Percentiles rank a stretch among this genome's conserved stretches.
These are phyloP conservation scores for Thielaviopsis populi DNA, from an alignment of 2,329 filamentous ascomycete genomes.

Conservation along the genomic window DNA sequence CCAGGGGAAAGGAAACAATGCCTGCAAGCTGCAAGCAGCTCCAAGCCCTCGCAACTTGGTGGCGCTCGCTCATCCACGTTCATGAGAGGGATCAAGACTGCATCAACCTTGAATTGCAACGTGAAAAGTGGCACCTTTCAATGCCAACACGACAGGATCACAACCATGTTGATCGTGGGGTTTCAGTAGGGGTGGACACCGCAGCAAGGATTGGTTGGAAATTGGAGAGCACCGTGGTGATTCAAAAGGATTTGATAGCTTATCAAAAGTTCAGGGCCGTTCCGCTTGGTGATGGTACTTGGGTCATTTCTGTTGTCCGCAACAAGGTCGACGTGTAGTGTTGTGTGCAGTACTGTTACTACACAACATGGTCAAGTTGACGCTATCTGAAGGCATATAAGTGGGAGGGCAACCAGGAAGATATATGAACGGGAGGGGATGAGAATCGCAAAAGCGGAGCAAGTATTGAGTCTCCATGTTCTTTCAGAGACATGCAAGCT, in stretches of 20 bases:
- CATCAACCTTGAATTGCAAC: background rate
- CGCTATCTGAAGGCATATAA: background rate
- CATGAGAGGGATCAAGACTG: background rate
- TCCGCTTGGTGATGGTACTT: background rate
- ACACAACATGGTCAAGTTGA: background rate
- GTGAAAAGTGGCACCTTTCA: background rate
- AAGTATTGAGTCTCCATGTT: background rate
- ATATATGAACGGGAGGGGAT: background rate
- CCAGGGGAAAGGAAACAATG: background rate
- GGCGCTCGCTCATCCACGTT: background rate
- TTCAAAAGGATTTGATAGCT: slow-evolving; percentile 4
- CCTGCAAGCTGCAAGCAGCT: background rate
- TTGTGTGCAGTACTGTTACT: background rate
- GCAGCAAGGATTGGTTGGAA: slow-evolving; percentile 5
- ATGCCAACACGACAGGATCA: background rate
- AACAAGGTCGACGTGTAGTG: background rate
- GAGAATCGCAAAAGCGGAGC: background rate
- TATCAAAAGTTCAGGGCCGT: background rate
- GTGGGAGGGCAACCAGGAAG: background rate
- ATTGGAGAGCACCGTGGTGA: slow-evolving; percentile 5
- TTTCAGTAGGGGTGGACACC: slow-evolving; percentile 7
- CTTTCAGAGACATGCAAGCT: background rate
- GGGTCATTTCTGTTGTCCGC: background rate
- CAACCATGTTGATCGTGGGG: background rate
- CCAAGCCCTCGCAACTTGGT: background rate